These are phyloP conservation scores for Aspergillus candidus DNA, from an alignment of 2,329 filamentous ascomycete species.

Conservation along the genomic window DNA sequence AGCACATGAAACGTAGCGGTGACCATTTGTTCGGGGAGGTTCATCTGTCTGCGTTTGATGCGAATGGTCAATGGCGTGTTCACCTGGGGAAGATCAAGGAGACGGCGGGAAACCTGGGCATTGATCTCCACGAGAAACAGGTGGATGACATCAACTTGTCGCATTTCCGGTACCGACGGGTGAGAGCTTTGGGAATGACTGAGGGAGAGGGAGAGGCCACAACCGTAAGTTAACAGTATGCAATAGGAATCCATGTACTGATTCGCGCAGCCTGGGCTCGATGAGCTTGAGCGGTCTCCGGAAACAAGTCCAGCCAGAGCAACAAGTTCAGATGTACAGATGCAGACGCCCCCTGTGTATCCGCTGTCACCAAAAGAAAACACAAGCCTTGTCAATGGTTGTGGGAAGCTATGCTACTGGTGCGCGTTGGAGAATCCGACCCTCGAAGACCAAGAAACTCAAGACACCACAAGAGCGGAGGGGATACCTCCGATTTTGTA, in stretches of 20 bases:
- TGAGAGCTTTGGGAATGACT: not conserved
- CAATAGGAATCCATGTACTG: too few relatives aligned
- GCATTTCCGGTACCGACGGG: not conserved
- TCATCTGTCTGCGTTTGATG: constrained; percentile 15
- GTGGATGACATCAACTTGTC: constrained; percentile 10
- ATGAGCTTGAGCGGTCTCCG: too few relatives aligned
- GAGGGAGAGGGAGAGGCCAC: not conserved
- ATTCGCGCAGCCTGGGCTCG: too few relatives aligned
- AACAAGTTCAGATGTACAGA: not conserved
- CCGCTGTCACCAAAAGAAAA: not conserved
- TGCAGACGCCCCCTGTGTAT: not conserved
- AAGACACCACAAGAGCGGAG: not conserved
- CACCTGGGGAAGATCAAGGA: constrained; percentile 10
- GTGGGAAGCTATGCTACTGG: constrained; percentile 20
- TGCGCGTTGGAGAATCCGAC: constrained; percentile 6
- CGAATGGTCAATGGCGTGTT: constrained; percentile 11
- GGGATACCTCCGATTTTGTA: constrained; percentile 26
- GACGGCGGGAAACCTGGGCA: constrained; percentile 3
- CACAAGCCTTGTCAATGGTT: constrained; percentile 8
- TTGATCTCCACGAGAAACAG: constrained; percentile 7
- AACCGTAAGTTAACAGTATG: not conserved
- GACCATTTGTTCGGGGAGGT: constrained; percentile 21
- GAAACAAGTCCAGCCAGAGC: too few relatives aligned
- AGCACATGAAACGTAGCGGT: constrained; percentile 10
- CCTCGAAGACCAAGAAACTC: not conserved